Conservation (phyloP, 495 filamentous ascomycete species). For the Xylona heveae region DNA sequence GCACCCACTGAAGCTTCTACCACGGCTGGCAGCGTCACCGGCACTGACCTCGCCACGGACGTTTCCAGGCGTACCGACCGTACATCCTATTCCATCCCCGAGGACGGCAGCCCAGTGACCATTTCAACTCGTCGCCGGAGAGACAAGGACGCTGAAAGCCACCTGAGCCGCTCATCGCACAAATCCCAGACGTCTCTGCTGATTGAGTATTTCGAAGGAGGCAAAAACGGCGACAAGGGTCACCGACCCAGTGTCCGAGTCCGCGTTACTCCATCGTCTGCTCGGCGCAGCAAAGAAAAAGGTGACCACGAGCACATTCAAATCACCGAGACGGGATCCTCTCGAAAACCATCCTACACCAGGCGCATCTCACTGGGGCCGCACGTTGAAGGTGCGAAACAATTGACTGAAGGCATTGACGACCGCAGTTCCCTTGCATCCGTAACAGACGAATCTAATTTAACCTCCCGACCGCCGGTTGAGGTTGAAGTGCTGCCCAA, state of each 20-base stretch:
- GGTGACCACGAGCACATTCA: constrained; percentile 56
- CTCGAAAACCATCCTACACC: constrained; percentile 41
- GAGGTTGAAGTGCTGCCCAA: constrained; percentile 57
- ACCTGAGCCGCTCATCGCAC: constrained; percentile 25
- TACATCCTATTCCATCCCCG: constrained; percentile 76
- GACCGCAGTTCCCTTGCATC: constrained; percentile 51
- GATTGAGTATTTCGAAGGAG: constrained; percentile 95
- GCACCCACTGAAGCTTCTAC: constrained; percentile 63
- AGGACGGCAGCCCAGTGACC: constrained; percentile 85
- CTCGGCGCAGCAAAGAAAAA: constrained; percentile 28
- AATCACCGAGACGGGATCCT: constrained; percentile 54
- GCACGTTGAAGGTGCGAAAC: constrained; percentile 28
- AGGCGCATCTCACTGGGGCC: constrained; percentile 38
- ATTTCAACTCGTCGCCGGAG: constrained; percentile 48
- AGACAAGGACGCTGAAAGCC: constrained; percentile 30
- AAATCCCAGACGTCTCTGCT: constrained; percentile 79
- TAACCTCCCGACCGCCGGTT: constrained; percentile 44
- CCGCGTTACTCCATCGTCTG: constrained; percentile 66
- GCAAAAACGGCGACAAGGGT: constrained; percentile 34
- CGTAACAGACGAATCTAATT: constrained; percentile 54
- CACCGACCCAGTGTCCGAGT: constrained; percentile 81
- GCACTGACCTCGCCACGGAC: constrained; percentile 50
- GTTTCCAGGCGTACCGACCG: constrained; percentile 58
- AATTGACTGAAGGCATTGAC: constrained; percentile 17
- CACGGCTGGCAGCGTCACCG: constrained; percentile 33